A percentile compares a stretch with the other conserved stretches of the same genome.
Evolutionary conservation across 352 stramenopile genomes (phyloP).

Genomic region (Phytophthora cryptogea): DNA sequence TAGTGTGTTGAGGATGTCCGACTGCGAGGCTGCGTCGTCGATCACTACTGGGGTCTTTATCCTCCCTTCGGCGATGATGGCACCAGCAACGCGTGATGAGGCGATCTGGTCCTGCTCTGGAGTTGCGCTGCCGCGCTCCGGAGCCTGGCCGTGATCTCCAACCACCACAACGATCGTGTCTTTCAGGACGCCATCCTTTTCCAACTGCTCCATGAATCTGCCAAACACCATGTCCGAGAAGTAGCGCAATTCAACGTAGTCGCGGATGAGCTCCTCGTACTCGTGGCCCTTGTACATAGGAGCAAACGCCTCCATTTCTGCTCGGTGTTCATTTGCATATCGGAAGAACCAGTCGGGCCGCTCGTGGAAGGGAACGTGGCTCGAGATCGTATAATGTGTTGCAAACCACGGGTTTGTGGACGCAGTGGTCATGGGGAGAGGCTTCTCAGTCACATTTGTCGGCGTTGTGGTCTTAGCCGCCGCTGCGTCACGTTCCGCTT

Average conservation of each 20-base stretch:
- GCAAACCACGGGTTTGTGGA: slow-evolving; percentile 56
- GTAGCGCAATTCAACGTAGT: slow-evolving; percentile 73
- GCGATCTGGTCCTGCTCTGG: slow-evolving; percentile 57
- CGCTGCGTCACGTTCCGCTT: slow-evolving; percentile 17
- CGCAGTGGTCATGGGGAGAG: slow-evolving; percentile 17
- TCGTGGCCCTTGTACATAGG: slow-evolving; percentile 48
- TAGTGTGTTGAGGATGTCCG: slow-evolving; percentile 70
- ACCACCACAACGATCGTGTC: slow-evolving; percentile 69
- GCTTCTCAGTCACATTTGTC: slow-evolving; percentile 14
- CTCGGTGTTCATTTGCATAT: slow-evolving; percentile 30
- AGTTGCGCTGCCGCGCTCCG: slow-evolving; percentile 48
- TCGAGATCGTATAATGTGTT: slow-evolving; percentile 79
- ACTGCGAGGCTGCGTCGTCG: slow-evolving; percentile 49
- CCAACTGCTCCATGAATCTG: slow-evolving; percentile 57
- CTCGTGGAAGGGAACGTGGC: slow-evolving; percentile 67
- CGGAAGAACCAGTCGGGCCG: slow-evolving; percentile 61
- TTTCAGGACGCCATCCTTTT: slow-evolving; percentile 57
- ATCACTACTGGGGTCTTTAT: slow-evolving; percentile 46
- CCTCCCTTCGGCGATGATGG: slow-evolving; percentile 62
- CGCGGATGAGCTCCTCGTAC: slow-evolving; percentile 47
- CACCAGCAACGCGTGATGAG: slow-evolving; percentile 47
- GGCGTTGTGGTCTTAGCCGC: slow-evolving; percentile 12
- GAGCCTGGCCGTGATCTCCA: slow-evolving; percentile 68
- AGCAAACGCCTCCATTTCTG: slow-evolving; percentile 47
- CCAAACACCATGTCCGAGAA: slow-evolving; percentile 67